Conservation (phyloP, 495 filamentous ascomycete species). For the Barbatosphaeria neglecta region DNA sequence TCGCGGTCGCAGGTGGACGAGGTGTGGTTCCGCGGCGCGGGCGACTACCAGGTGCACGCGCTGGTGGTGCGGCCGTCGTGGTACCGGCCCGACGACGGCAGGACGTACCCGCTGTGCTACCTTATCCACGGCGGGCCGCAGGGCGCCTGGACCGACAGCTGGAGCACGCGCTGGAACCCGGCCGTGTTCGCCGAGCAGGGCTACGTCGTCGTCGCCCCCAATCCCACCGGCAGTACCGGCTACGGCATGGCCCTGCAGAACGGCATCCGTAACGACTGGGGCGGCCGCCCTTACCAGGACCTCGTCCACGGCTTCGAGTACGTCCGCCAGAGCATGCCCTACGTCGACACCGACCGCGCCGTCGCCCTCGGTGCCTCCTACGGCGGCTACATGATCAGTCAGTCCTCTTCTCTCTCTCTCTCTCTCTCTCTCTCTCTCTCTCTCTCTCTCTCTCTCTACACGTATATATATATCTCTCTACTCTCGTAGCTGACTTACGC, state of each 20-base stretch:
- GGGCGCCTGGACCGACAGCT: constrained; percentile 70
- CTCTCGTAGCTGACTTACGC: neutral
- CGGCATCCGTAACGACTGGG: constrained; percentile 68
- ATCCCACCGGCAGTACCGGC: constrained; percentile 77
- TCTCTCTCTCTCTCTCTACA: neutral
- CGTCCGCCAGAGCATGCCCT: constrained; percentile 57
- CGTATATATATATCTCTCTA: too few species aligned
- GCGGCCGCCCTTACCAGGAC: constrained; percentile 67
- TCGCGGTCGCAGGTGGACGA: constrained; percentile 49
- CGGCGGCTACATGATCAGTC: constrained; percentile 77
- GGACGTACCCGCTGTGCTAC: constrained; percentile 74
- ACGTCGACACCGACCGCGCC: constrained; percentile 64
- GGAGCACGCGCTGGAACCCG: constrained; percentile 87
- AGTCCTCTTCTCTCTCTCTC: neutral
- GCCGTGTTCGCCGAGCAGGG: constrained; percentile 87
- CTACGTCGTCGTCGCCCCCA: constrained; percentile 77
- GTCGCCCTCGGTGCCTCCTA: constrained; percentile 79
- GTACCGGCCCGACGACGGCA: constrained; percentile 55
- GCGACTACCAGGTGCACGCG: constrained; percentile 55
- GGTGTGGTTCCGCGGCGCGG: constrained; percentile 52
- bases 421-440: neutral
- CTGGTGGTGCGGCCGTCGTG: constrained; percentile 70
- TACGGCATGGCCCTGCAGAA: constrained; percentile 75
- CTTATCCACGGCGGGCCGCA: constrained; percentile 86
- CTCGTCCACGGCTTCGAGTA: constrained; percentile 71